Evolutionary conservation across 305 asterid genomes (phyloP).

Genomic region (Fraxinus platypoda): DNA sequence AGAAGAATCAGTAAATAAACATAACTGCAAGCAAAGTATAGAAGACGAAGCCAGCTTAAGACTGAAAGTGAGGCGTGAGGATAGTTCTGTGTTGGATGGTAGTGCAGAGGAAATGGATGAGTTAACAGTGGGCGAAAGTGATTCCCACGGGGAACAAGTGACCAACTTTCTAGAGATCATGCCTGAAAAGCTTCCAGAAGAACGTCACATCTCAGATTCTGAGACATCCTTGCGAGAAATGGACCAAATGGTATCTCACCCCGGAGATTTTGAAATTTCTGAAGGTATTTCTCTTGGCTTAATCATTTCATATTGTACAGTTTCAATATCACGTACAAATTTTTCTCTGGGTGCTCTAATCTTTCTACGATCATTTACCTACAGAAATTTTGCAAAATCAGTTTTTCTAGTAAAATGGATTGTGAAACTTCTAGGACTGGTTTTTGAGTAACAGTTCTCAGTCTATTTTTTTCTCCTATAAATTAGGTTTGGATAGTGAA

Average conservation of each 20-base stretch:
- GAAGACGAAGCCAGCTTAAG: constrained; percentile 13
- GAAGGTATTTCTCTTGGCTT: constrained; percentile 37
- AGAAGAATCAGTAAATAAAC: constrained; percentile 15
- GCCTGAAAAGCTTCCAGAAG: constrained; percentile 16
- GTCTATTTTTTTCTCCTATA: neutral
- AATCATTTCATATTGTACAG: neutral
- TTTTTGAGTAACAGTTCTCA: neutral
- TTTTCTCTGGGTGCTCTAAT: neutral
- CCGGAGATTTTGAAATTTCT: constrained; percentile 24
- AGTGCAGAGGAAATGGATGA: constrained; percentile 15
- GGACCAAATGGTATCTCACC: constrained; percentile 16
- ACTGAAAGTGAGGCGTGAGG: constrained; percentile 7
- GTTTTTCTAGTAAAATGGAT: neutral
- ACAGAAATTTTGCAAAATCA: neutral
- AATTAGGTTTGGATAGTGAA: constrained; percentile 32
- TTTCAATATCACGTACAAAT: neutral
- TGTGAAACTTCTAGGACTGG: neutral
- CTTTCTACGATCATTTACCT: neutral
- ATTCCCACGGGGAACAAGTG: constrained; percentile 19
- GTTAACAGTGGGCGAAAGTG: neutral
- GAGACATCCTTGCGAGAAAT: constrained; percentile 17
- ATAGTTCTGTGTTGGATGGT: constrained; percentile 22
- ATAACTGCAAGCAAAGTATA: constrained; percentile 7
- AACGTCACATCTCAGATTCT: constrained; percentile 13
- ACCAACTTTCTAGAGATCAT: constrained; percentile 7